Conservation (phyloP, 352 stramenopile genomes). For the Pseudoperonospora humuli region DNA sequence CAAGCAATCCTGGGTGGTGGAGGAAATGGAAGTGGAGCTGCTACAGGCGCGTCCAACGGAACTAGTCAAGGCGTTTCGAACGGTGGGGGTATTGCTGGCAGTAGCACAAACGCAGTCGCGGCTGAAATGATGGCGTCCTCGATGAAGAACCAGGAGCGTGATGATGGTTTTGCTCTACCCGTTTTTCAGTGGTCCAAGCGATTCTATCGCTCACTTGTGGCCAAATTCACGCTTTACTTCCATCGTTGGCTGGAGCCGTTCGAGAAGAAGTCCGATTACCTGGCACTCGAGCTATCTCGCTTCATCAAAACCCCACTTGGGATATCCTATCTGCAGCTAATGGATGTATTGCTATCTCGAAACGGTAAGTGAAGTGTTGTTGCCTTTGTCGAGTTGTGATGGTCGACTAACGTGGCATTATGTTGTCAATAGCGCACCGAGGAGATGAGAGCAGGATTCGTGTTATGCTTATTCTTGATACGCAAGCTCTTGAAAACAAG, state of each 20-base stretch:
- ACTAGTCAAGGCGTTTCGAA: conserved; percentile 16
- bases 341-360: conserved; percentile 70
- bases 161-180: conserved; percentile 69
- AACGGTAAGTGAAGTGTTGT: conserved; percentile 29
- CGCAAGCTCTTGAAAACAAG: conserved; percentile 65
- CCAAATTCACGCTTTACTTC: conserved; percentile 82
- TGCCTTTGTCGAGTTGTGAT: neutral
- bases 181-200: conserved; percentile 78
- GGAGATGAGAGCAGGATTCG: conserved; percentile 37
- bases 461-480: conserved; percentile 74
- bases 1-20: conserved; percentile 54
- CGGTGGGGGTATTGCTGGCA: conserved; percentile 18
- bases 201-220: conserved; percentile 77
- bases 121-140: conserved; percentile 78
- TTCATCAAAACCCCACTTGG: conserved; percentile 69
- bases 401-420: conserved; percentile 4
- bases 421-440: conserved; percentile 31
- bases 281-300: conserved; percentile 56
- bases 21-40: conserved; percentile 16
- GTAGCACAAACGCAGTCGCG: conserved; percentile 44
- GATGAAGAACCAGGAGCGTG: conserved; percentile 62
- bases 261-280: conserved; percentile 51
- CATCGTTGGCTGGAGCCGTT: conserved; percentile 67
- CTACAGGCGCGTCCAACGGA: conserved; percentile 15
- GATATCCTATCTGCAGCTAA: conserved; percentile 77